Evolutionary conservation across 2,329 filamentous ascomycete species (phyloP), one percentile per base, ranked within the genome.

Genomic region (Nothopassalora personata): DNA sequence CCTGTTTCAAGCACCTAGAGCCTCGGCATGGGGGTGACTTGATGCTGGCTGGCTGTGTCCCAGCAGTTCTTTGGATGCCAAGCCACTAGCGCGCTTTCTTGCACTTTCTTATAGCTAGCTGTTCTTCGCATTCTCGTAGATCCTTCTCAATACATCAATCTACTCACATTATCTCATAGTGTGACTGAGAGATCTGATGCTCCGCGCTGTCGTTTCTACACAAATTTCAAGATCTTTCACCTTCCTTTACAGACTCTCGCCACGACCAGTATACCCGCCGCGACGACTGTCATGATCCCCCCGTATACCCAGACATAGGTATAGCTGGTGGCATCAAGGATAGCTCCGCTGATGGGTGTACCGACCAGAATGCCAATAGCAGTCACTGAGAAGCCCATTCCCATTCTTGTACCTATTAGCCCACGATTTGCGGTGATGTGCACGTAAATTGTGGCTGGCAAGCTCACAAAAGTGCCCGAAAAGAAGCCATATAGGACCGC

Each of bases 281-380:
- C 71, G 10, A 54, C 61, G 5, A 73, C 28, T 3, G 66, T 66
- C 60, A 70, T 60, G 1, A 70, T 57, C 8, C 76, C 79, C 0
- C 76, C 76, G 68, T 74, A 80, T 1, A 73, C 64, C 79, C 78
- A 80, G 1, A 78, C 65, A 30, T 73, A 68, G 1, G 67, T 68
- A 43, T 75, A 80, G 9, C 78, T 74, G 13, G 76, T 76, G 5
- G 69, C 64, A 53, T 75, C 74, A 58, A 83, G 60, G 36, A 85
- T 82, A 13, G 79, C 79, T n/a, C 83, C 83, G 2, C 79, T 80
- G 56, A 84, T 83, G 0, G 83, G 82, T 2, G 81, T 82, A 2
- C 83, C 83, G 7, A 83, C 74, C 60, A 85, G 49, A 4, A 63
- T 48, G 0, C 81, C 83, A 8, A 84, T 70, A 0, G 77, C 76